Conservation (phyloP, 148 eudicot species). For the Rheum nobile region DNA sequence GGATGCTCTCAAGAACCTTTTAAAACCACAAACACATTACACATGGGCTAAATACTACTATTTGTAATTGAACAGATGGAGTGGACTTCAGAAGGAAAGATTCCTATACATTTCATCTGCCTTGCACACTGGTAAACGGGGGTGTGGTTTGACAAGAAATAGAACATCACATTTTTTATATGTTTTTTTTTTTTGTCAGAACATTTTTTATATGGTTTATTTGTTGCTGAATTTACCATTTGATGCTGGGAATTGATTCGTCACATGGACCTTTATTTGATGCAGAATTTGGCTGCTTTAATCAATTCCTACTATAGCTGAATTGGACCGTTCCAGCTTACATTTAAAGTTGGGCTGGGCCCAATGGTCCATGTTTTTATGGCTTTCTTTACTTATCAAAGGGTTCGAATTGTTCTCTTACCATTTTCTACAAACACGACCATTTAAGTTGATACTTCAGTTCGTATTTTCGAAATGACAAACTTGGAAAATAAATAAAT, state of each 20-base stretch:
- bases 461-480: not conserved
- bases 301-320: not conserved
- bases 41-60: not conserved
- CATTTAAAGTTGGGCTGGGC: not conserved
- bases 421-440: not conserved
- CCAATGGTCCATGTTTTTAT: not conserved
- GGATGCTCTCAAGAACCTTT: not conserved
- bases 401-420: too few species aligned
- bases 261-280: not conserved
- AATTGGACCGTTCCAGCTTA: not conserved
- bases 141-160: not conserved
- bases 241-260: not conserved
- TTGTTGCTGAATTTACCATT: not conserved
- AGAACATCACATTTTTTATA: too few species aligned
- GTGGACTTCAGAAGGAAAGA: not conserved
- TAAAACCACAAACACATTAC: not conserved
- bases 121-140: not conserved
- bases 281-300: not conserved
- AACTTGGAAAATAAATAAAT: not conserved
- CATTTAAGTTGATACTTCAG: not conserved
- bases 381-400: not conserved
- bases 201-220: not conserved
- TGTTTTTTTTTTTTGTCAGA: too few species aligned
- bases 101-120: not conserved
- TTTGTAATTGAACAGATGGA: not conserved